These are phyloP conservation scores for Kazachstania kunashirensis DNA, from an alignment of 805 yeast species.

Conservation along the genomic window DNA sequence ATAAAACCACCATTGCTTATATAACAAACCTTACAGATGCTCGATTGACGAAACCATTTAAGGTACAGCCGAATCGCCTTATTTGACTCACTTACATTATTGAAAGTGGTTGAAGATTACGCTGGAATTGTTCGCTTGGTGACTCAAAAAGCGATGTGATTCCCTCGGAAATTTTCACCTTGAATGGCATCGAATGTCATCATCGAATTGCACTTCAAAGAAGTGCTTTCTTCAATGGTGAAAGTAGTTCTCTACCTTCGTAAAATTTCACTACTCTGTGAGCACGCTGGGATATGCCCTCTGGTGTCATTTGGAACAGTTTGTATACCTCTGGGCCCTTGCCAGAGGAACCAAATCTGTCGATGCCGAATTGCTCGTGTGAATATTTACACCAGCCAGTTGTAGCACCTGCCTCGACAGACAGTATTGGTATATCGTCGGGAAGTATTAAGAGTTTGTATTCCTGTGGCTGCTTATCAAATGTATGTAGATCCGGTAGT, in stretches of 20 bases:
- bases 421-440: constrained; percentile 84
- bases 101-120: too few species aligned
- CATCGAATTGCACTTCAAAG: too few species aligned
- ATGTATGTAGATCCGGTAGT: constrained; percentile 83
- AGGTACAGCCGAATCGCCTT: too few species aligned
- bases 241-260: constrained; percentile 59
- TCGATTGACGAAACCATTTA: too few species aligned
- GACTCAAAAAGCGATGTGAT: too few species aligned
- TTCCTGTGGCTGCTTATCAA: constrained; percentile 70
- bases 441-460: constrained; percentile 84
- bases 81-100: too few species aligned
- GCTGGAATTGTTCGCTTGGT: too few species aligned
- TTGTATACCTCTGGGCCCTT: constrained; percentile 75
- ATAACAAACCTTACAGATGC: too few species aligned
- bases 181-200: too few species aligned
- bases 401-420: constrained; percentile 88
- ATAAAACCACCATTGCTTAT: too few species aligned
- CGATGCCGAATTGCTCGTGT: constrained; percentile 91
- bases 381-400: constrained; percentile 91
- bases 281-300: constrained; percentile 84
- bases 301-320: constrained; percentile 81
- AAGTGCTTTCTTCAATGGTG: constrained; percentile 78
- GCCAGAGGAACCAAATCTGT: constrained; percentile 96
- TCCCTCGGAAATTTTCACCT: too few species aligned
- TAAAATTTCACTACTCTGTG: constrained; percentile 67